Conservation (phyloP, 192 early-diverging fungal genomes). For the Coemansia sp. region DNA sequence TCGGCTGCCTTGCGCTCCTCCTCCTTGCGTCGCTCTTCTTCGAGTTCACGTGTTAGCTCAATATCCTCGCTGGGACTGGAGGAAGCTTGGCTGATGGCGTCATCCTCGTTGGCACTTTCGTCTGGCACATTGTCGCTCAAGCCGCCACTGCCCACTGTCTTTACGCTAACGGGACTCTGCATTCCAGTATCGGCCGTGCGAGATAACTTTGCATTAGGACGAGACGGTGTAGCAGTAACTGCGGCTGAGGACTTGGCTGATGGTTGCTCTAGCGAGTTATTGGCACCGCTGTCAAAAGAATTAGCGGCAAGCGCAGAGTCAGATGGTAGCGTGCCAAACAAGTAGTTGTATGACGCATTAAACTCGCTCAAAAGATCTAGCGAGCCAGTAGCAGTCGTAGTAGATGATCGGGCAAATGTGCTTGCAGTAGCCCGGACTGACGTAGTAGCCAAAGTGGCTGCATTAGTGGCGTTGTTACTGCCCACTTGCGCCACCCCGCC, state of each 20-base stretch:
- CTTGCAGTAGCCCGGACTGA: slow-evolving; percentile 15
- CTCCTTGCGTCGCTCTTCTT: slow-evolving; percentile 51
- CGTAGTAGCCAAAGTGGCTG: slow-evolving; percentile 8
- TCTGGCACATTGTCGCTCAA: slow-evolving; percentile 1
- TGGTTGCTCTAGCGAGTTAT: neutral
- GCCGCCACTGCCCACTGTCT: slow-evolving; percentile 13
- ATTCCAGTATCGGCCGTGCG: slow-evolving; percentile 16
- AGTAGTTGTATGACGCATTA: slow-evolving; percentile 46
- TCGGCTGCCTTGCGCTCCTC: slow-evolving; percentile 55
- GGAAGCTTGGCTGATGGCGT: slow-evolving; percentile 1
- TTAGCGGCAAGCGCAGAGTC: slow-evolving; percentile 14
- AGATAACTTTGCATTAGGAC: neutral
- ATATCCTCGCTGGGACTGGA: slow-evolving; percentile 7
- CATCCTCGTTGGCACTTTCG: slow-evolving; percentile 16
- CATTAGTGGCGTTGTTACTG: slow-evolving; percentile 6
- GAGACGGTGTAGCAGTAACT: neutral
- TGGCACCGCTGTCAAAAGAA: neutral
- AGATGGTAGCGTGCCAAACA: slow-evolving; percentile 44
- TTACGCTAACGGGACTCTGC: slow-evolving; percentile 36
- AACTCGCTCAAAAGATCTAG: slow-evolving; percentile 47
- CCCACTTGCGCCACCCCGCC: slow-evolving; percentile 8
- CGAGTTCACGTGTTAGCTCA: slow-evolving; percentile 15
- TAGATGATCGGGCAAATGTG: slow-evolving; percentile 1
- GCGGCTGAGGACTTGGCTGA: neutral
- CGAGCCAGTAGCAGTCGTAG: slow-evolving; percentile 1